Conservation (phyloP, 768 basidiomycete species). For the Kwoniella mangroviensis region DNA sequence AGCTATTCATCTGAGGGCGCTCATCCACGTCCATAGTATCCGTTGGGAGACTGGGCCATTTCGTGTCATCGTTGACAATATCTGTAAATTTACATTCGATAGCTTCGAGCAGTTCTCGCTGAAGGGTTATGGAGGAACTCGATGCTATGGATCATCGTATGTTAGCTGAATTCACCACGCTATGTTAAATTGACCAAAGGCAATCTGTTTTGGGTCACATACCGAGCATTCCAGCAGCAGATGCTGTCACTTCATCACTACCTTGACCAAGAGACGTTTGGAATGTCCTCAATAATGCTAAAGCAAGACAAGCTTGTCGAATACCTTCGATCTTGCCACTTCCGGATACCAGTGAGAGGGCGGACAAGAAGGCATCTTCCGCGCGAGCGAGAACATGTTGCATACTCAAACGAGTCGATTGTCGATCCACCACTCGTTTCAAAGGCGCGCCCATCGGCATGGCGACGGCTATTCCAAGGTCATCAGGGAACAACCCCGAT, state of each 20-base stretch:
- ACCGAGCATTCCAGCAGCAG: slow-evolving; percentile 69
- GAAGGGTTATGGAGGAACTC: slow-evolving; percentile 75
- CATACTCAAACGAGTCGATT: slow-evolving; percentile 59
- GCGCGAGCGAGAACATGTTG: slow-evolving; percentile 68
- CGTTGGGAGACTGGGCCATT: slow-evolving; percentile 66
- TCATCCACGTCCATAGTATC: slow-evolving; percentile 55
- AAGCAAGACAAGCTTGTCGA: slow-evolving; percentile 72
- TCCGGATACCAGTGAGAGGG: slow-evolving; percentile 64
- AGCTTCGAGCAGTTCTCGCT: slow-evolving; percentile 82
- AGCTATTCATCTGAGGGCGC: background rate
- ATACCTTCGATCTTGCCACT: slow-evolving; percentile 73
- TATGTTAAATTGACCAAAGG: background rate
- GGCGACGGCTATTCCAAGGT: slow-evolving; percentile 68
- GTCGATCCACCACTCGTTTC: slow-evolving; percentile 32
- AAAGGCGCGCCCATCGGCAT: slow-evolving; percentile 70
- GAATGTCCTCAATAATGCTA: slow-evolving; percentile 73
- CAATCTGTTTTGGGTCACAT: slow-evolving; percentile 54
- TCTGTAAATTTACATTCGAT: slow-evolving; percentile 72
- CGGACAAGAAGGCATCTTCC: slow-evolving; percentile 71
- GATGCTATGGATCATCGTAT: slow-evolving; percentile 63
- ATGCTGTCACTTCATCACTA: slow-evolving; percentile 62
- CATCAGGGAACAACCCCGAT: background rate
- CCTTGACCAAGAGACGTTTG: slow-evolving; percentile 78
- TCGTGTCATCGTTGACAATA: slow-evolving; percentile 66
- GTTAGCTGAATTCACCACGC: slow-evolving; percentile 3